Evolutionary conservation across 768 basidiomycete species (phyloP), one percentile per base, ranked within the genome.

Genomic region (Boletus pseudopeckii): DNA sequence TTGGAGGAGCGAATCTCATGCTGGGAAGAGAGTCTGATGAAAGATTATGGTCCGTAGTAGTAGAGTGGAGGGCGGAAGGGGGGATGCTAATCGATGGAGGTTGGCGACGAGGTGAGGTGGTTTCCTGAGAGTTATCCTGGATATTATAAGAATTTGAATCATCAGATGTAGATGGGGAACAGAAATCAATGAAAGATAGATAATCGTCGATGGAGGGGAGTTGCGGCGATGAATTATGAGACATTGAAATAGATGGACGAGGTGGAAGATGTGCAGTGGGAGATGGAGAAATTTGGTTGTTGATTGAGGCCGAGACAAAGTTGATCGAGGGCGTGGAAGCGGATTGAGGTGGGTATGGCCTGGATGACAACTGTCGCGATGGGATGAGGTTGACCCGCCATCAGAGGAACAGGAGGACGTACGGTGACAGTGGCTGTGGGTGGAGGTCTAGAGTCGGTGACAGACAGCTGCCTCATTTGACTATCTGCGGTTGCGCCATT

Each of bases 111-210:
- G 58, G 40, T 22, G 57, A 28, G n/a, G 53, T 38, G 3, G 11
- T 3, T 15, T 49, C 43, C 17, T 45, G 51, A 18, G 58, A 1
- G 14, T 10, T 30, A 36, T 51, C 45, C 40, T 47, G 61, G n/a
- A 34, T 20, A 39, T 43, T 41, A 40, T n/a, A 52, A 34, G 44
- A 17, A 47, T 33, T 55, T 3, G 51, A 7, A 26, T 58, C 59
- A 22, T 65, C 66, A 14, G 54, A 28, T 17, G 30, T 54, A 57
- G 64, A 62, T 56, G 63, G 48, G 17, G 79, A 74, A 45, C 64
- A 66, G 44, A 81, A 64, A 66, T 80, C 77, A 42, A 80, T 78
- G 59, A 80, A 79, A 32, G 80, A 80, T 52, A 70, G 66, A 55
- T 64, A 68, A 56, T 74, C 72, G 44, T 57, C 54, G n/a, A 73